Base-by-base conservation (phyloP, 177 flowering plant species). In the Vitis hybrid region DNA sequence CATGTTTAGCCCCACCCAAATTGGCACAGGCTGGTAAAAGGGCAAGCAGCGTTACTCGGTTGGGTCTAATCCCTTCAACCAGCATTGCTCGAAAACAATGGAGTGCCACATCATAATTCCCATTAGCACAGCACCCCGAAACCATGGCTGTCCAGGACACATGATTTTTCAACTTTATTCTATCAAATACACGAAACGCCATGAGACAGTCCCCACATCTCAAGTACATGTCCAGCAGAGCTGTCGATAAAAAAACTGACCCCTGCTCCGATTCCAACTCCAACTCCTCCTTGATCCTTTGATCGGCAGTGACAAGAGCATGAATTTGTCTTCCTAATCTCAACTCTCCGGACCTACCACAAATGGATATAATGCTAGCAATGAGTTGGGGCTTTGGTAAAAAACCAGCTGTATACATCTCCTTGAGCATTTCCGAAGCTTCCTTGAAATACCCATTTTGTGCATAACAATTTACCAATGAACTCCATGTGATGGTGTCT, bases 71-170 rank as follows among this genome's bases (percentile, higher is more conserved):
- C 26, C 83, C 78, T 67, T 82, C 78, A 51, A 68, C 63, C 80
- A 75, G 89, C 94, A 90, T 87, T 51, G 72, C 64, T 19, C 79
- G 79, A 65, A 89, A 82, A 58, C 60, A 73, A 21, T 77, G 75
- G 4, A 91, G 29, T 9, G 87, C 85, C 73, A 22, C 66, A 1
- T 3, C 67, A 22, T 67, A 79, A 10, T 76, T 56, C 11, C 60
- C 70, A 71, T 77, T 73, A 51, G 58, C 76, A n/a, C 50, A 63
- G 64, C 84, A 88, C 9, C 93, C 90, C 0, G 84, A 70, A 45
- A 91, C 80, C 85, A 91, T 74, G 3, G 87, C 82, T 1, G 93
- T 89, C 94, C 97, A 89, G 3, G 86, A 84, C 5, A 87, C 94
- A 74, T 73, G 88, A 79, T 85, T 84, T 70, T 72, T 86, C 49